A percentile compares a stretch with the other conserved stretches of the same genome.
phyloP scores from a whole-genome alignment of 768 basidiomycete species.

The Amanita subjunquillea region DNA sequence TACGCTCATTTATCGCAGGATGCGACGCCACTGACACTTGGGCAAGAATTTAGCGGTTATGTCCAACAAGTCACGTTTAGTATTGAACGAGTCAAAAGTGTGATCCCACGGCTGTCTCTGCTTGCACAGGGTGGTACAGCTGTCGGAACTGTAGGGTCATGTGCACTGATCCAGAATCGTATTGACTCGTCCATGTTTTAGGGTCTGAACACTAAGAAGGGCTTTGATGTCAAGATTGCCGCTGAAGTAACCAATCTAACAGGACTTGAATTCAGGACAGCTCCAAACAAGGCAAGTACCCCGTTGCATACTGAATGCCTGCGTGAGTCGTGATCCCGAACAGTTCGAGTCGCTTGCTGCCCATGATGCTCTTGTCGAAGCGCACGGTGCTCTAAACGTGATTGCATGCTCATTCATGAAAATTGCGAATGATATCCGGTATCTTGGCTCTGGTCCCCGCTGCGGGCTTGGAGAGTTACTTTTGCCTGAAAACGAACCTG shows the following conservation, averaged over 20 bases:
- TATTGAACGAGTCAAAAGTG: constrained; percentile 73
- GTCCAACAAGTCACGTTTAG: constrained; percentile 90
- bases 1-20: constrained; percentile 40
- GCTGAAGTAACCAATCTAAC: constrained; percentile 86
- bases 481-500: constrained; percentile 97
- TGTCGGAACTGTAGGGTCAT: constrained; percentile 78
- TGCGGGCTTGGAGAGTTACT: constrained; percentile 94
- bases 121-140: constrained; percentile 98
- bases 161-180: background rate
- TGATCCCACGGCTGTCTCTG: constrained; percentile 75
- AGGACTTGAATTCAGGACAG: constrained; percentile 86
- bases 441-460: constrained; percentile 93
- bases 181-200: constrained; percentile 19
- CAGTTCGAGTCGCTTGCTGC: constrained; percentile 96
- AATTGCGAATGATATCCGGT: constrained; percentile 98
- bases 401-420: constrained; percentile 98
- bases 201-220: constrained; percentile 95
- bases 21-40: constrained; percentile 93
- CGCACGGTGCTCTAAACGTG: constrained; percentile 93
- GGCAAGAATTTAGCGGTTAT: constrained; percentile 98
- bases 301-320: background rate
- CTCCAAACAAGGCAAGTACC: constrained; percentile 82
- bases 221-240: constrained; percentile 93
- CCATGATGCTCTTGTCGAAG: constrained; percentile 97
- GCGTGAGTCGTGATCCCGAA: background rate